Evolutionary conservation across 1,139 yeast species (phyloP).

Genomic region (Candida labiduridarum): DNA sequence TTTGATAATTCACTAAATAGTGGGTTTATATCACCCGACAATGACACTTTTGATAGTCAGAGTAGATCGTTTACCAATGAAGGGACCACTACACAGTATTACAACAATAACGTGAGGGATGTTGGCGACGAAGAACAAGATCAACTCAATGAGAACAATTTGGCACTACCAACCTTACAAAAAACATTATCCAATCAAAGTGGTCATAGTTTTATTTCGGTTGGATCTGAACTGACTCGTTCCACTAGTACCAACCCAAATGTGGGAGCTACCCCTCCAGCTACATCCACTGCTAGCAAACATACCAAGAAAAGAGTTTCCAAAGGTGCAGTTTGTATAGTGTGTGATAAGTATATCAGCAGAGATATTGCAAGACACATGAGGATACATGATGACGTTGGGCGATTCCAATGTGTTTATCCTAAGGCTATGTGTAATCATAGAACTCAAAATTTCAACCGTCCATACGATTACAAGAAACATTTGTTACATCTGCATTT

Average conservation of each 20-base stretch:
- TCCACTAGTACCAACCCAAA: constrained; percentile 10
- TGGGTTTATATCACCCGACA: constrained; percentile 9
- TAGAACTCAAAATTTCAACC: constrained; percentile 47
- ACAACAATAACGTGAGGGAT: not conserved
- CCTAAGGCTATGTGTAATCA: constrained; percentile 47
- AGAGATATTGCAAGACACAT: constrained; percentile 49
- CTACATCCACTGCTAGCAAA: not conserved
- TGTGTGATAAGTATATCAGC: constrained; percentile 47
- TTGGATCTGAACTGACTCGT: constrained; percentile 12
- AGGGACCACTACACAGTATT: not conserved
- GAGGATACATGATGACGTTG: constrained; percentile 50
- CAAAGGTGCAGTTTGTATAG: constrained; percentile 43
- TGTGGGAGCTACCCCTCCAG: constrained; percentile 7
- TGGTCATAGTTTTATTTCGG: constrained; percentile 19
- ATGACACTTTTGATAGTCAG: constrained; percentile 2
- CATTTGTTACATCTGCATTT: constrained; percentile 50
- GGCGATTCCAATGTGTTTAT: constrained; percentile 49
- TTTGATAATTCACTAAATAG: constrained; percentile 8
- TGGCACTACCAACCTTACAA: constrained; percentile 3
- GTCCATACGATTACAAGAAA: constrained; percentile 53
- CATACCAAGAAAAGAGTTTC: constrained; percentile 29
- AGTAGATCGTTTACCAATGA: not conserved
- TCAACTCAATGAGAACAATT: constrained; percentile 2
- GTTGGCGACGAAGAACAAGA: constrained; percentile 10
- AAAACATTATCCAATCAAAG: constrained; percentile 28